Conservation (phyloP, 2,329 filamentous ascomycete genomes). For the Pseudophaeomoniella oleicola region DNA sequence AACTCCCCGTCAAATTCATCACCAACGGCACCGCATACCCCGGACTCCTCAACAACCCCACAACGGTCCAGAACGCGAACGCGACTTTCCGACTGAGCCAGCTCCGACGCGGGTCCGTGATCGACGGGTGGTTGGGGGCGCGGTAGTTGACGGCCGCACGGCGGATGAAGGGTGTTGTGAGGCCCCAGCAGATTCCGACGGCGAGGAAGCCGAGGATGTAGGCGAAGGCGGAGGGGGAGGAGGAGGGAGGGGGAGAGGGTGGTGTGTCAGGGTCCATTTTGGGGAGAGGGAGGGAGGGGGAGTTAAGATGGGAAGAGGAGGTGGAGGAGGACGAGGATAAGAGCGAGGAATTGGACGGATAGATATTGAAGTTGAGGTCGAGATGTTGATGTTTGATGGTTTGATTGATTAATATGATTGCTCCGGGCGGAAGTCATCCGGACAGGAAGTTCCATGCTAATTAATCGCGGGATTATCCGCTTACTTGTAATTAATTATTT, state of each 20-base stretch:
- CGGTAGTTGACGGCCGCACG: conserved; percentile 64
- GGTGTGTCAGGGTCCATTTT: conserved; percentile 1
- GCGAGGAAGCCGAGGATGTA: conserved; percentile 82
- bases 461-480: too few relatives aligned
- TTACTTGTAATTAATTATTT: too few relatives aligned
- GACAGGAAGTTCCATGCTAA: too few relatives aligned
- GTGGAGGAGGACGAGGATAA: neutral
- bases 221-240: conserved; percentile 42
- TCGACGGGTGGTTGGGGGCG: conserved; percentile 31
- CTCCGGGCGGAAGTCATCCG: too few relatives aligned
- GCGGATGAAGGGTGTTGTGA: conserved; percentile 86
- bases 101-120: conserved; percentile 26
- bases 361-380: neutral
- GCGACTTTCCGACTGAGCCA: conserved; percentile 50
- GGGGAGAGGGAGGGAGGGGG: neutral
- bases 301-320: neutral
- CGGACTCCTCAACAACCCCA: conserved; percentile 67
- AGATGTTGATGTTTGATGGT: neutral
- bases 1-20: conserved; percentile 77
- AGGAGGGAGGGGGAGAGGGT: neutral
- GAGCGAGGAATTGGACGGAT: neutral
- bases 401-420: neutral
- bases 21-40: conserved; percentile 73
- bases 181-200: conserved; percentile 83
- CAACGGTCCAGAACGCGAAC: conserved; percentile 56